Evolutionary conservation across 2,329 filamentous ascomycete genomes (phyloP).

Genomic region (Claviceps fusiformis): DNA sequence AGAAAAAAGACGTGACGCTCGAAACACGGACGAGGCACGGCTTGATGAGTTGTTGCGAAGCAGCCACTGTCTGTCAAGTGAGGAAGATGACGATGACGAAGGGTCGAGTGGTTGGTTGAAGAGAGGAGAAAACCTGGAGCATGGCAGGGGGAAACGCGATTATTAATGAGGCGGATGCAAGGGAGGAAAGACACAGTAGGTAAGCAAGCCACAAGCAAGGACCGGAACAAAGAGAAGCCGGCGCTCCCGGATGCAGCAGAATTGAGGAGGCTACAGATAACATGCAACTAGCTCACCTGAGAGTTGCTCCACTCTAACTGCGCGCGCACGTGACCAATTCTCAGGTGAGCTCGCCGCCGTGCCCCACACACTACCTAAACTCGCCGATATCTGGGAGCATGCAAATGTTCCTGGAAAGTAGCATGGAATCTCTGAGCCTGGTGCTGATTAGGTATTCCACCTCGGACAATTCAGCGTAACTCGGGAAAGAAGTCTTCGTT

Average conservation of each 20-base stretch:
- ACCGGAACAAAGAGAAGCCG: slow-evolving; percentile 1
- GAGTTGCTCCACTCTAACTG: no score
- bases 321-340: no score
- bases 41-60: neutral
- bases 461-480: neutral
- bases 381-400: no score
- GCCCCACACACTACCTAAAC: no score
- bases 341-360: no score
- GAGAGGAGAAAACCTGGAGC: neutral
- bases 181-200: neutral
- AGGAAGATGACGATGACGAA: neutral
- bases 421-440: neutral
- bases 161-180: slow-evolving; percentile 1
- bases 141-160: neutral
- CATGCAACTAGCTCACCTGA: no score
- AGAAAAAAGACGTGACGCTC: neutral
- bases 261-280: neutral
- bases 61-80: neutral
- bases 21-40: neutral
- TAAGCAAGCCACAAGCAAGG: neutral
- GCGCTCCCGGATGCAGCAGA: no score
- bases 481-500: neutral
- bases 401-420: neutral
- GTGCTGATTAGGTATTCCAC: neutral
- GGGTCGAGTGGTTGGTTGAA: slow-evolving; percentile 1